Base-by-base conservation (phyloP, 179 eudicot genomes). In the Dionaea muscipula region DNA sequence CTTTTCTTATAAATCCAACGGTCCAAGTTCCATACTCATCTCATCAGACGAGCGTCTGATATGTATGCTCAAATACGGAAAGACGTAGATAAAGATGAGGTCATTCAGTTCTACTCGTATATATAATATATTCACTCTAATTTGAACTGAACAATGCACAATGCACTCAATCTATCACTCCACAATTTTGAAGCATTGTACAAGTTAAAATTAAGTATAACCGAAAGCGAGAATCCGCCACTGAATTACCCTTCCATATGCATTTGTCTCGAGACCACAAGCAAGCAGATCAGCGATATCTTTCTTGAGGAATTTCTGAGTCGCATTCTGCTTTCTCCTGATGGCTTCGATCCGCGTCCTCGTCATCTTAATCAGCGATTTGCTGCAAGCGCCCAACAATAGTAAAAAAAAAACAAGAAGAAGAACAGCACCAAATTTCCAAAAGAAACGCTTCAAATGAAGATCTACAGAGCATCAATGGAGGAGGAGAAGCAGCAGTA, bases 221-320 rank as follows among this genome's bases (percentile, higher is more conserved):
- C n/a, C n/a, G n/a, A n/a, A n/a, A n/a, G n/a, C n/a, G n/a, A n/a
- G n/a, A n/a, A n/a, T n/a, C n/a, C n/a, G n/a, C n/a, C n/a, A n/a
- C n/a, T n/a, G n/a, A 31, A 31, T 31, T 33, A 53, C 60, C 46
- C 60, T 17, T 5, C 49, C 60, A 43, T 39, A 17, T 17, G 60
- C 60, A 43, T 56, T 40, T 35, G 5, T 16, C 46, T 56, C 50
- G 24, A 40, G 60, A 20, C 60, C 60, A 27, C 41, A 16, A 56
- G 60, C 60, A 16, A 56, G 48, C 46, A 56, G 60, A 56, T 56
- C 48, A 36, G 60, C 60, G 27, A 56, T 43, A 56, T 56, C 60
- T 36, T 56, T 43, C 20, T 41, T 56, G 4, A 56, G 60, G 28
- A 56, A 56, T 36, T 41, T 56, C 37, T 16, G 37, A 28, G 60